Evolutionary conservation across 1,284 basidiomycete genomes (phyloP), one percentile per base, ranked within the genome.

Genomic region (Inonotus obliquus): DNA sequence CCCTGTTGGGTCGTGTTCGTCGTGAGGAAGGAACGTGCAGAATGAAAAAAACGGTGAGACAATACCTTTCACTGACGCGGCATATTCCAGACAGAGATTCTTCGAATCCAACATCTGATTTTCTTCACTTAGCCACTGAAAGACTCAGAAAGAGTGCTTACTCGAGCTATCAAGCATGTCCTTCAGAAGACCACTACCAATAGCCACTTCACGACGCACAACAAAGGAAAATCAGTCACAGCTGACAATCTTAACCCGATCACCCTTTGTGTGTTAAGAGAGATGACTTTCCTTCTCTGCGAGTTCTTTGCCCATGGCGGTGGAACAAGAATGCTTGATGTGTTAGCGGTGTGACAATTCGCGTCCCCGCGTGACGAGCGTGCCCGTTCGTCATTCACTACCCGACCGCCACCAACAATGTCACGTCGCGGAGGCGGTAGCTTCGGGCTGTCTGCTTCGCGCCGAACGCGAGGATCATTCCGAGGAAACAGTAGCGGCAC

Each of bases 181-280:
- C 65, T 74, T 77, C 63, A 89, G 77, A 0, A 82, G 86, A 14
- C 80, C 83, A 64, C 85, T 87, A 1, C 75, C 73, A 37, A 81
- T 73, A 0, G 82, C 82, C 14, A 85, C 78, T 62, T 80, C 82
- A 39, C 84, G 77, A 54, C 75, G 77, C 39, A 87, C 78, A 48
- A 89, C 74, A 68, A 80, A 88, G 11, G 82, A 81, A 69, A 82
- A 85, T 1, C 84, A 85, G 63, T 87, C 84, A 9, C 70, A 75
- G 71, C 83, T 86, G 19, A 78, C 80, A 2, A 88, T 74, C 17
- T 81, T 77, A 10, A 89, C 80, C 86, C 86, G 88, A 60, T 85
- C 82, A 38, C n/a, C n/a, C n/a, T n/a, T 7, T 44, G 17, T 44
- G 17, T 21, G 7, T 1, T 44, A 14, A 48, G 21, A 41, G 27